A percentile compares a stretch with the other conserved stretches of the same genome.
These are phyloP conservation scores for Cucurbita pepo DNA, from an alignment of 306 rosid species.

Conservation along the genomic window DNA sequence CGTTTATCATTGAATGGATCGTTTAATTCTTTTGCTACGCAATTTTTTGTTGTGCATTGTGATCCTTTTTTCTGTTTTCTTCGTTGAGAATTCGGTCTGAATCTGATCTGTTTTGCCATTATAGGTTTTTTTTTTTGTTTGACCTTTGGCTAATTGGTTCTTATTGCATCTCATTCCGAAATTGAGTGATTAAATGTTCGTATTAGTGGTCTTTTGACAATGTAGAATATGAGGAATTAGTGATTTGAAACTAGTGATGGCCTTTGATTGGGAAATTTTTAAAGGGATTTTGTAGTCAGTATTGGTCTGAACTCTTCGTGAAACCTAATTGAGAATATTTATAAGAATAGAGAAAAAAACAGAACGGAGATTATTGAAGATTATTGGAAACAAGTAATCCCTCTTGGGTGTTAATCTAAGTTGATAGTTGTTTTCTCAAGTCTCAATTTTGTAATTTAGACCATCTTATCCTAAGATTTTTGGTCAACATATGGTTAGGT, in stretches of 20 bases:
- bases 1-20: not conserved
- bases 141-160: not conserved
- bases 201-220: not conserved
- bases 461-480: not conserved
- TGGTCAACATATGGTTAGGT: not conserved
- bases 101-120: not conserved
- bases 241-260: not conserved
- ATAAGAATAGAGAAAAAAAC: not conserved
- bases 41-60: not conserved
- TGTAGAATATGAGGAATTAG: not conserved
- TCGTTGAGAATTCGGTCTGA: not conserved
- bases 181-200: not conserved
- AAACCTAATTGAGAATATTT: not conserved
- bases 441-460: not conserved
- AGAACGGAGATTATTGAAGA: not conserved
- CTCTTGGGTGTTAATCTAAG: not conserved
- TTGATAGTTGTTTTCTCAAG: not conserved
- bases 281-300: not conserved
- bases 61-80: not conserved
- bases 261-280: not conserved
- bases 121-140: not conserved
- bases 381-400: not conserved
- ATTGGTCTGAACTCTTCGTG: not conserved
- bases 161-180: not conserved
- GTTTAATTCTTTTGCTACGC: not conserved